Base-by-base conservation (phyloP, 2,329 filamentous ascomycete genomes). In the Fusarium drepaniforme region DNA sequence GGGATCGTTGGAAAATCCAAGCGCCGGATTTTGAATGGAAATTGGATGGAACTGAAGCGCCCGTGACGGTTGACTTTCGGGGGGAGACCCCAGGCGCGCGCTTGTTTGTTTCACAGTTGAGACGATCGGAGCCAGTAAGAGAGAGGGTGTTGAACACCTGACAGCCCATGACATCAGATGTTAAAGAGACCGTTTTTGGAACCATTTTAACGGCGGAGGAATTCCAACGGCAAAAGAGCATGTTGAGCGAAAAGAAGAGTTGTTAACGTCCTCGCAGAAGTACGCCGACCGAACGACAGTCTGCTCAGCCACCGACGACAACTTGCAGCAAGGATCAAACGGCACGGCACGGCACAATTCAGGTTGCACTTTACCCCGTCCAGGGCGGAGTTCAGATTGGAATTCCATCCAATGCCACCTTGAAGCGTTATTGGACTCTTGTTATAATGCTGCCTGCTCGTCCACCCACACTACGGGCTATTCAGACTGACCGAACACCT, bases 71-170 rank as follows among this genome's bases (percentile, higher is more conserved):
- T 46, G 33, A 71, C 46, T 59, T 53, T 33, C 8, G 25, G 8
- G 49, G 49, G 42, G 61, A 15, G 51, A 61, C 51, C 51, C 11
- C 9, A 63, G 59, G 62, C 62, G 72, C 72, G 65, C 62, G 72
- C 63, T 62, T 75, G 49, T 40, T 60, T 21, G 35, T 42, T 66
- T 51, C 28, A 30, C n/a, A 42, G 15, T 13, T 1, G 49, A 56
- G 18, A 7, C 16, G 18, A 40, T 33, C n/a, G 18, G 49, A 35
- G 49, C 49, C 37, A 57, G 62, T 44, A 15, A 57, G 25, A 8
- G 23, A 23, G 28, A 57, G 35, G 16, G 8, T 33, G 33, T 40
- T 30, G 8, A 46, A 46, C n/a, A 28, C 23, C 21, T 16, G 56
- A 38, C 37, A 42, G 9, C 56, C 23, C 21, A 59, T 46, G 59